Evolutionary conservation across 192 early-diverging fungal species (phyloP), one percentile per base, ranked within the genome.

Genomic region (Coemansia sp.): DNA sequence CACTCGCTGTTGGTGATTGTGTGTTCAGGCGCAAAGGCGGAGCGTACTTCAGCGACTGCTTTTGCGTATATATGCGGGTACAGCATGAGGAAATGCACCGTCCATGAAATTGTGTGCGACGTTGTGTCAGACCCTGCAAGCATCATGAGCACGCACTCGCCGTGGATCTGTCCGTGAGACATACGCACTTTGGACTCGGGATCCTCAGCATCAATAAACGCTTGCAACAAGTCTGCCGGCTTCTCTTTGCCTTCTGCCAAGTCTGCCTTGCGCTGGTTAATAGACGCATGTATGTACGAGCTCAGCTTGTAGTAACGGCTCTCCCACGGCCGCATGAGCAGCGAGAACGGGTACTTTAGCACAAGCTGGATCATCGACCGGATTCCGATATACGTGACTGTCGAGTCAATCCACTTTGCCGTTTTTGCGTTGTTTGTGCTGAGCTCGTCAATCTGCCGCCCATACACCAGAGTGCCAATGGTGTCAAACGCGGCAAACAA

Each of bases 191-290:
- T 74, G 42, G 78, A 74, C 64, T 65, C 56, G 15, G 78, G 73
- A 34, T 80, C 73, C 40, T 74, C 78, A 0, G 73, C 78, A 21
- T 80, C 73, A n/a, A 80, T 75, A 37, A 80, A 80, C 15, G 73
- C 78, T 36, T 80, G 78, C 18, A 80, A 49, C 25, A 80, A 60
- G 40, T 80, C 73, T 11, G 60, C 60, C 0, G 76, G 76, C n/a
- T 31, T 55, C 11, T 61, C 44, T n/a, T 60, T 5, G 14, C 44
- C 26, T 1, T 14, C 14, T 5, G 46, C 66, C 23, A 73, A 5
- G 40, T 67, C 15, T 18, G 56, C 34, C n/a, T 67, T 47, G 26
- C 70, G 66, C 2, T 15, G n/a, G 26, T 64, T 20, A 6, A 78
- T 73, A 4, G 75, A 61, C 40, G 63, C 57, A 63, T 73, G 40